Percentiles rank a stretch among this genome's conserved stretches.
phyloP scores from a whole-genome alignment of 2,329 filamentous ascomycete species.

The Basipetospora chlamydospora region DNA sequence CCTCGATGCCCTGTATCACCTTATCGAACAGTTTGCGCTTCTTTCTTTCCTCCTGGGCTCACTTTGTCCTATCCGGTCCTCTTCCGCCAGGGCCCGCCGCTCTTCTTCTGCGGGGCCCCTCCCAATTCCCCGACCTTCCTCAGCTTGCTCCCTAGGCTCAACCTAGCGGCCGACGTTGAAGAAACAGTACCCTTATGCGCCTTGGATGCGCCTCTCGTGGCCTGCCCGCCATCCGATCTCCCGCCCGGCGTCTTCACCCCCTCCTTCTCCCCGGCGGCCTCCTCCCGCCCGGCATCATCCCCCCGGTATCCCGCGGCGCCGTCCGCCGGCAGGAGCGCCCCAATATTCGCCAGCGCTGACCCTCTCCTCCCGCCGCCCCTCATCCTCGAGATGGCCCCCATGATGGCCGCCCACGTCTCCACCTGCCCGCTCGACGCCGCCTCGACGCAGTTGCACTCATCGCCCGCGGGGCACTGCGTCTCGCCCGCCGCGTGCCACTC shows the following conservation, averaged over 20 bases:
- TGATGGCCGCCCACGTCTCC: slow-evolving; percentile 46
- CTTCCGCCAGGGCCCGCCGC: neutral
- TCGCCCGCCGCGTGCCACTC: slow-evolving; percentile 45
- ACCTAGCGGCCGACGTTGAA: slow-evolving; percentile 3
- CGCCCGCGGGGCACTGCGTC: slow-evolving; percentile 44
- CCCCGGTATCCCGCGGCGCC: too few species aligned
- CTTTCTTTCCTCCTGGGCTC: neutral
- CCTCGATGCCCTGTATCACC: neutral
- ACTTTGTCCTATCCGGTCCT: neutral
- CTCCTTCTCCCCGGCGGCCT: neutral
- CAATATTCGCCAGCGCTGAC: neutral
- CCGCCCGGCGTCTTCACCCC: neutral
- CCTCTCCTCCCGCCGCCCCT: slow-evolving; percentile 2
- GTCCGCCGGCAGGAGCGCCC: neutral
- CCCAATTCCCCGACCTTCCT: slow-evolving; percentile 3
- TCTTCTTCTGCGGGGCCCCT: neutral
- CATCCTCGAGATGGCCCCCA: slow-evolving; percentile 21
- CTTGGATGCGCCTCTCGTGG: neutral
- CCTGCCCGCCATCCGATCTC: slow-evolving; percentile 3
- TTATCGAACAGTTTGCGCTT: neutral
- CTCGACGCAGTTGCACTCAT: slow-evolving; percentile 47
- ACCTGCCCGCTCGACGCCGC: slow-evolving; percentile 42
- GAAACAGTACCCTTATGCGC: neutral
- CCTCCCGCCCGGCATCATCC: neutral
- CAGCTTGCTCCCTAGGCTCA: slow-evolving; percentile 3